These are phyloP conservation scores for Blastocladiella emersonii DNA, from an alignment of 371 early-diverging fungal genomes.

Conservation along the genomic window DNA sequence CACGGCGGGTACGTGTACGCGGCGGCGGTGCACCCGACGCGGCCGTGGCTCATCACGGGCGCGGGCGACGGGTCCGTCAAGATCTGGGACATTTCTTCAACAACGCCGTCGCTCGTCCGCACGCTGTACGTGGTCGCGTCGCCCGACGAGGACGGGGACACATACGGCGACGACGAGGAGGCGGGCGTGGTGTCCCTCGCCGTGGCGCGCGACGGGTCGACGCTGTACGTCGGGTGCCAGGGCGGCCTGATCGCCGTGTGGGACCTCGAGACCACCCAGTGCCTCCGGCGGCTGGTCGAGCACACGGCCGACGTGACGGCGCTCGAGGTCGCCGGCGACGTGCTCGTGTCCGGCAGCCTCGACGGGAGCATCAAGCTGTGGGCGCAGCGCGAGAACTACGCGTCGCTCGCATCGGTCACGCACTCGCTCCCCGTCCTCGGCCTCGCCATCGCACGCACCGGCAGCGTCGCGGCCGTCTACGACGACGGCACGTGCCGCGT, in stretches of 20 bases:
- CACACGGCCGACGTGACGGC: background rate
- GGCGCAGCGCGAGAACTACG: background rate
- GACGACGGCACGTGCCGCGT: background rate
- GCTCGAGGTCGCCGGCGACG: background rate
- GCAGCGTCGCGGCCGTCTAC: background rate
- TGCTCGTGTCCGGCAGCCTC: background rate
- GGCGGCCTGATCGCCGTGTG: slow-evolving; percentile 2
- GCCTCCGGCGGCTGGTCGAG: background rate
- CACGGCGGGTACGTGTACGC: slow-evolving; percentile 2
- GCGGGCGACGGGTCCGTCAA: slow-evolving; percentile 19
- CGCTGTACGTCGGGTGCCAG: slow-evolving; percentile 1
- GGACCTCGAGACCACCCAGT: background rate
- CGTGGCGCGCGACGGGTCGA: background rate
- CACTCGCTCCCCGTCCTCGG: background rate
- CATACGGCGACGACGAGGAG: background rate
- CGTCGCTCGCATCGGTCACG: background rate
- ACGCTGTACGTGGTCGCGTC: background rate
- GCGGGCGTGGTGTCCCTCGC: background rate
- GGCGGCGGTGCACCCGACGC: background rate
- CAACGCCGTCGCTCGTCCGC: background rate
- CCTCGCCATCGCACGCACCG: background rate
- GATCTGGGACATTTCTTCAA: slow-evolving; percentile 8
- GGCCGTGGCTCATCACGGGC: slow-evolving; percentile 13
- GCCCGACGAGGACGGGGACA: background rate
- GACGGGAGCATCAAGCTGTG: background rate